phyloP scores from a whole-genome alignment of 306 rosid genomes.

The Trifolium repens region DNA sequence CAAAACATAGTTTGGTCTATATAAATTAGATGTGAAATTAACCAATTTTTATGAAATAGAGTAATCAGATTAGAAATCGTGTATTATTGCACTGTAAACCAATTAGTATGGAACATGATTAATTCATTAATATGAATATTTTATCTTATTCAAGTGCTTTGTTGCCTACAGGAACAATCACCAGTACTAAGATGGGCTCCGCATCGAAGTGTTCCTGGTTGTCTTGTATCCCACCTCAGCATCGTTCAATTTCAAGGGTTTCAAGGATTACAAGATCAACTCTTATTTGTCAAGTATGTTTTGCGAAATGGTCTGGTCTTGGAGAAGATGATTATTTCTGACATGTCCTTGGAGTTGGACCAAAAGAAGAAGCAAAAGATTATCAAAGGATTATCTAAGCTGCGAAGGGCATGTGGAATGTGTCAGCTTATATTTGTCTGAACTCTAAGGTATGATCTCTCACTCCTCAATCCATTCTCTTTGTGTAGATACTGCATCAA shows the following conservation, averaged over 20 bases:
- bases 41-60: too few relatives aligned
- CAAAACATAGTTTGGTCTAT: too few relatives aligned
- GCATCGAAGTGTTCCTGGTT: conserved; percentile 7
- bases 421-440: background rate
- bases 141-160: background rate
- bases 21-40: too few relatives aligned
- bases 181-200: background rate
- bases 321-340: background rate
- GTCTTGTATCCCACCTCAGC: background rate
- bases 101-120: background rate
- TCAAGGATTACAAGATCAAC: background rate
- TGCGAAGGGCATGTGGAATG: background rate
- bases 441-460: too few relatives aligned
- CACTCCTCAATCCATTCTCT: too few relatives aligned
- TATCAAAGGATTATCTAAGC: background rate
- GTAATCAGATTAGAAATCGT: too few relatives aligned
- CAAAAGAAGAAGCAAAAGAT: background rate
- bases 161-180: background rate
- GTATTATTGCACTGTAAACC: too few relatives aligned
- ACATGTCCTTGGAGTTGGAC: background rate
- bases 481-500: too few relatives aligned
- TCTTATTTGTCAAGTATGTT: background rate
- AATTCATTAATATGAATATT: background rate
- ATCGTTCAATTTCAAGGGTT: background rate
- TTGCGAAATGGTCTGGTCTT: background rate